Evolutionary conservation across 495 filamentous ascomycete species (phyloP).

Genomic region (Annulohypoxylon stygium): DNA sequence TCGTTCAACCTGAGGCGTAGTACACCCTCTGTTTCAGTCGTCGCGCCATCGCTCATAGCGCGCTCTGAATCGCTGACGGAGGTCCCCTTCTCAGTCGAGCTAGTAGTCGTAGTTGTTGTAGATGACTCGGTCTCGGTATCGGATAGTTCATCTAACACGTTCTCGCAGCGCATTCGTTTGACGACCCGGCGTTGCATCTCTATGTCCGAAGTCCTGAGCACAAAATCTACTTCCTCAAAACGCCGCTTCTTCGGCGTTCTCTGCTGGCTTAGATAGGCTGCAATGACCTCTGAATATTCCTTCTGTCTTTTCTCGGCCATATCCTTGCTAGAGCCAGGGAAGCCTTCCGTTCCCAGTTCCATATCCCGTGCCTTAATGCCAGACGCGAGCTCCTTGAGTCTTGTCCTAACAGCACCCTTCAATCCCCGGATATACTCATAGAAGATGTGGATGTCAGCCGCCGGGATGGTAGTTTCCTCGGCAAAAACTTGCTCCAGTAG

Average conservation of each 20-base stretch:
- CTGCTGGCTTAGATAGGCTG: conserved; percentile 55
- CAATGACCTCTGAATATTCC: conserved; percentile 69
- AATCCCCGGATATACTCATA: conserved; percentile 78
- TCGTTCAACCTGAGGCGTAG: conserved; percentile 58
- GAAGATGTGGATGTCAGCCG: conserved; percentile 72
- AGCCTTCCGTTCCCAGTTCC: conserved; percentile 58
- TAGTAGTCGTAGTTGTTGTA: conserved; percentile 44
- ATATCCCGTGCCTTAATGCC: conserved; percentile 65
- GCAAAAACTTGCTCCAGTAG: conserved; percentile 86
- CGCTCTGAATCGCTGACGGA: conserved; percentile 22
- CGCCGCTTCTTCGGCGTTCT: conserved; percentile 49
- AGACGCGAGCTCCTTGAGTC: conserved; percentile 72
- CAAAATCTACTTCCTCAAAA: conserved; percentile 63
- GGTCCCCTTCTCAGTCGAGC: conserved; percentile 42
- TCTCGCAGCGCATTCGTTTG: conserved; percentile 65
- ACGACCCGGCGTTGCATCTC: conserved; percentile 61
- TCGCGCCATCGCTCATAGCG: conserved; percentile 37
- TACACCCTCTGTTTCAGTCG: conserved; percentile 53
- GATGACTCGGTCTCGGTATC: conserved; percentile 55
- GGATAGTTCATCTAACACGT: conserved; percentile 60
- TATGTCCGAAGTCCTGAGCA: conserved; percentile 58
- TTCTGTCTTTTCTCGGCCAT: conserved; percentile 58
- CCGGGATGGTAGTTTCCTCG: conserved; percentile 70
- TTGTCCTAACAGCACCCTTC: conserved; percentile 73
- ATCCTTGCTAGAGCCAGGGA: conserved; percentile 57